These are phyloP conservation scores for Gypsophila paniculata DNA, from an alignment of 179 eudicot species.

Conservation along the genomic window DNA sequence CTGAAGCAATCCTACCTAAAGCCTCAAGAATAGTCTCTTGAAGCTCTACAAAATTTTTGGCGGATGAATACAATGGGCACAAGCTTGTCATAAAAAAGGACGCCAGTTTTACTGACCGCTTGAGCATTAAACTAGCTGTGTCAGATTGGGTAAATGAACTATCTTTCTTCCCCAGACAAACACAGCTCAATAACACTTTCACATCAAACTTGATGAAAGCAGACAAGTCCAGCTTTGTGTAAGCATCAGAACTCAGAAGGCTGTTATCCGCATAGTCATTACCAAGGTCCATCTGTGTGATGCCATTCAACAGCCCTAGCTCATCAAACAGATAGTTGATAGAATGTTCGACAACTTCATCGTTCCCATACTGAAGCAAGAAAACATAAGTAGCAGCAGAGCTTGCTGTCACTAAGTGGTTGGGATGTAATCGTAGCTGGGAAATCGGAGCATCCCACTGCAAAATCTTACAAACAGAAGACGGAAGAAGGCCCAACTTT, in stretches of 20 bases:
- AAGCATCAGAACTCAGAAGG: slow-evolving; percentile 23
- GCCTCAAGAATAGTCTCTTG: slow-evolving; percentile 63
- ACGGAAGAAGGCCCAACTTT: slow-evolving; percentile 76
- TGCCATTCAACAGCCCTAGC: slow-evolving; percentile 47
- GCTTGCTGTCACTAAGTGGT: slow-evolving; percentile 80
- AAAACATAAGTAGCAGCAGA: slow-evolving; percentile 88
- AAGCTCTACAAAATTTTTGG: slow-evolving; percentile 45
- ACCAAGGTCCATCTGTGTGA: slow-evolving; percentile 34
- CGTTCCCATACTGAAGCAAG: slow-evolving; percentile 80
- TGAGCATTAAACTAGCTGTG: slow-evolving; percentile 43
- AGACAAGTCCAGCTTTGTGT: slow-evolving; percentile 60
- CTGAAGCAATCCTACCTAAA: slow-evolving; percentile 49
- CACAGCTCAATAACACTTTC: slow-evolving; percentile 71
- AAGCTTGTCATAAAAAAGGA: slow-evolving; percentile 44
- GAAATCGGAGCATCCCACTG: slow-evolving; percentile 71
- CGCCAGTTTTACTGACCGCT: slow-evolving; percentile 57
- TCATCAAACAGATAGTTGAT: slow-evolving; percentile 57
- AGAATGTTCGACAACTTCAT: slow-evolving; percentile 73
- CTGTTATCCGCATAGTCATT: slow-evolving; percentile 23
- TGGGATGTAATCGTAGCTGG: slow-evolving; percentile 89
- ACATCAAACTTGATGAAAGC: slow-evolving; percentile 71
- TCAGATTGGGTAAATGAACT: slow-evolving; percentile 46
- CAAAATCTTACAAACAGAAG: slow-evolving; percentile 65
- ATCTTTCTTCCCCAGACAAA: slow-evolving; percentile 45
- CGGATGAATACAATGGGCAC: slow-evolving; percentile 46